Base-by-base conservation (phyloP, 2,329 filamentous ascomycete species). In the Paramyrothecium roridum region DNA sequence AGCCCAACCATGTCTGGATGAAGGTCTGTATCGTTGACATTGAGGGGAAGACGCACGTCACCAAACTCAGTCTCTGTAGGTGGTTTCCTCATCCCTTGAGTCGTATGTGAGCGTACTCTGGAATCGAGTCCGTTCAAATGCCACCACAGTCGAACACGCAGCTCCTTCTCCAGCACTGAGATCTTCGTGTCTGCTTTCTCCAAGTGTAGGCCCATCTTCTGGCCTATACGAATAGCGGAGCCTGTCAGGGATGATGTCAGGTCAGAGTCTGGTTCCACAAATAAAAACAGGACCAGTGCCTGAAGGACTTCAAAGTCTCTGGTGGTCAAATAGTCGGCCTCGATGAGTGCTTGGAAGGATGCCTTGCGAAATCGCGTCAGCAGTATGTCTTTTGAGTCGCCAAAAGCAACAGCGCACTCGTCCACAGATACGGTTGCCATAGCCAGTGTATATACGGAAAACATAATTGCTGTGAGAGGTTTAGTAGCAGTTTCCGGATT, bases 11-110 rank as follows among this genome's bases (percentile, higher is more conserved):
- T 81, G 7, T 73, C 70, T 0, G 81, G 80, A n/a, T 73, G 66
- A 2, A 86, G 65, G 43, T 83, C 80, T 6, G 64, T 64, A 57
- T 86, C 83, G 52, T 85, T 80, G 51, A 85, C 68, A 54, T 86
- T 86, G 2, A 82, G 67, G 1, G 83, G 82, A 61, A 81, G 72
- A 26, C 60, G 57, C 2, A 59, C n/a, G 12, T 61, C 52, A 2
- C 56, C 59, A 12, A 61, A 51, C 1, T 65, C 60, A 12, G 12
- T 33, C 17, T 40, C 52, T 3, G 40, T 22, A 19, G 56, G 43
- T 0, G 45, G 16, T 22, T 59, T 16, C 16, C n/a, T 60, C 2
- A 54, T 47, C 1, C 54, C 62, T 0, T 58, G 59, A 0, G 37
- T 52, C 3, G 16, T 57, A 11, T 34, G 48, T 12, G 45, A 54